These are phyloP conservation scores for Aeminium ludgeri DNA, from an alignment of 495 filamentous ascomycete genomes.

Conservation along the genomic window DNA sequence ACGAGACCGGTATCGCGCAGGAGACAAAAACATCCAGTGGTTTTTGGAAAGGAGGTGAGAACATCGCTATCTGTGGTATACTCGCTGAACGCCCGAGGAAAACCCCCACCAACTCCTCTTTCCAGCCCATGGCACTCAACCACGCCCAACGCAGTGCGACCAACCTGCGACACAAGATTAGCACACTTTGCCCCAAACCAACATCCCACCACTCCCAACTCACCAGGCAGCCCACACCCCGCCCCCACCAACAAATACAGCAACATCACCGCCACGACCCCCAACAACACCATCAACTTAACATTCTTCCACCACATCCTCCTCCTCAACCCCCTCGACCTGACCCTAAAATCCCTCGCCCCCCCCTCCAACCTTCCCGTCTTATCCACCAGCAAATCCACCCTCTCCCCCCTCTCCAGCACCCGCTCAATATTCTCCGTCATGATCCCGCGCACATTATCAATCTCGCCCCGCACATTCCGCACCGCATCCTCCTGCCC, in stretches of 20 bases:
- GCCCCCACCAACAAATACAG: conserved; percentile 60
- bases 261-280: conserved; percentile 68
- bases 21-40: no score
- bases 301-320: conserved; percentile 99
- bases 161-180: no score
- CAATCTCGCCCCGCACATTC: conserved; percentile 75
- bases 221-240: conserved; percentile 53
- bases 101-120: no score
- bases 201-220: no score
- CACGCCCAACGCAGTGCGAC: no score
- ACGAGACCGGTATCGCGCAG: no score
- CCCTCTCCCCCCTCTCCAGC: conserved; percentile 81
- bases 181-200: no score
- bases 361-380: conserved; percentile 77
- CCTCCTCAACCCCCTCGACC: conserved; percentile 67
- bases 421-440: conserved; percentile 96
- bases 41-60: no score
- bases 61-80: no score
- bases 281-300: conserved; percentile 69
- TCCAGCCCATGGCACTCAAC: no score
- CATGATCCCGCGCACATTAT: conserved; percentile 90
- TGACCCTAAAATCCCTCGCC: conserved; percentile 75
- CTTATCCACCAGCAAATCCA: conserved; percentile 93
- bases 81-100: no score
- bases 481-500: conserved; percentile 69